Percentiles rank a stretch among this genome's conserved stretches.
Conservation (phyloP, 1,284 basidiomycete species). For the Ustilago sp. region DNA sequence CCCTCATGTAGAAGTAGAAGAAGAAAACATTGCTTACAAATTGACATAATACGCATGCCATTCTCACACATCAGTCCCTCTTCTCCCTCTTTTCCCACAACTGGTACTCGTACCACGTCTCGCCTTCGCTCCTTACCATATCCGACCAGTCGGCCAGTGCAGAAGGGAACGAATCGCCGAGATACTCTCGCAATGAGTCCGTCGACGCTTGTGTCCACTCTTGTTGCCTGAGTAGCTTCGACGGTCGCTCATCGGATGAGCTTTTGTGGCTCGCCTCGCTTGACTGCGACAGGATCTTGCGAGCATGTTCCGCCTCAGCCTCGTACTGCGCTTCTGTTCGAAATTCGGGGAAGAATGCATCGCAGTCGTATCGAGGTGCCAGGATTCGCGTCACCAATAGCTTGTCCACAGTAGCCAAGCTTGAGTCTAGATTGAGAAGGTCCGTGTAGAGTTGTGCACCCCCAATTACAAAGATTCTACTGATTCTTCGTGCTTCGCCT, state of each 20-base stretch:
- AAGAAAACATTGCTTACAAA: conserved; percentile 2
- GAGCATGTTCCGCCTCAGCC: conserved; percentile 24
- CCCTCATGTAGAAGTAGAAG: conserved; percentile 12
- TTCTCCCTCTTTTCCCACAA: conserved; percentile 30
- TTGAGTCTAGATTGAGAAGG: conserved; percentile 45
- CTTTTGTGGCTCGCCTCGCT: background rate
- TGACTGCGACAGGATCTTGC: background rate
- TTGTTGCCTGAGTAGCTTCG: conserved; percentile 15
- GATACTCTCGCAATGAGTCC: conserved; percentile 20
- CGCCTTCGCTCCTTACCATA: conserved; percentile 38
- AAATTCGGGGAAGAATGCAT: conserved; percentile 87
- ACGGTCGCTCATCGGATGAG: background rate
- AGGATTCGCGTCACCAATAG: conserved; percentile 84
- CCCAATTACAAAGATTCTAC: conserved; percentile 83
- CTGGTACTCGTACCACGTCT: conserved; percentile 45
- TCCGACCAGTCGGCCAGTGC: conserved; percentile 13
- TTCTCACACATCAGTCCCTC: conserved; percentile 3
- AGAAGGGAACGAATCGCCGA: conserved; percentile 29
- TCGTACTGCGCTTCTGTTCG: conserved; percentile 58
- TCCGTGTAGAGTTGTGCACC: conserved; percentile 86
- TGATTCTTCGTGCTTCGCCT: conserved; percentile 14
- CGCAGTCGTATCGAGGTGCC: conserved; percentile 82
- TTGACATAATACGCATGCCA: background rate
- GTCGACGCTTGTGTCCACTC: conserved; percentile 33
- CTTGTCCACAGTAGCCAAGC: conserved; percentile 36